Base-by-base conservation (phyloP, 148 eudicot genomes). In the Rhododendron simsii region DNA sequence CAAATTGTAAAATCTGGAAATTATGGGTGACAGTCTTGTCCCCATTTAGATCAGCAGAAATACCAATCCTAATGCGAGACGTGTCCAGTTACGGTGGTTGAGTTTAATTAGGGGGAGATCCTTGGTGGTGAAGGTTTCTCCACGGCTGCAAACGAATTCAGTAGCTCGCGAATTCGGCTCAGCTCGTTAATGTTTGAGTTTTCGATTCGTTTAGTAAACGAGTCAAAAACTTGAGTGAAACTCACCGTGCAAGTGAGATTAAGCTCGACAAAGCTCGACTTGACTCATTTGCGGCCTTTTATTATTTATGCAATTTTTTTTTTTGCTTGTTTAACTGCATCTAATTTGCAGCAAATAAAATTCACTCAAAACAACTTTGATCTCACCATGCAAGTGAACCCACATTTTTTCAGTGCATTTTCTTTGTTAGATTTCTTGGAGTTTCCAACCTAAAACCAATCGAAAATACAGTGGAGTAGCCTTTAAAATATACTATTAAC, bases 1-100 rank as follows among this genome's bases (percentile, higher is more conserved):
- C 53, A 51, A 67, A 81, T 59, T 84, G 41, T 81, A 75, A 57
- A 78, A 75, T 74, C 53, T 44, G 83, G 28, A 39, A 50, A 8
- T 16, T 77, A 48, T 84, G 13, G 71, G 63, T 75, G 85, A 21
- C 59, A 78, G 79, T 41, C 12, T 39, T 63, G 86, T 84, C 86
- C 53, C 16, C 12, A 41, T 12, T 63, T 57, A 15, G 16, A 79
- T 55, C 13, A 18, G 11, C 1, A 51, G 48, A 30, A 39, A 9
- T 13, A 44, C 78, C 78, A 87, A 83, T 44, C 83, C 65, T 61
- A 33, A 10, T 13, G 35, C 57, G 51, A 50, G 35, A 86, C 57
- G 79, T 83, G 88, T 87, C 73, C 5, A 16, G 11, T 33, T 11
- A 7, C 10, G 39, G 59, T 73, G 28, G 2, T 61, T 53, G 12